A percentile compares a stretch with the other conserved stretches of the same genome.
These are phyloP conservation scores for Xylogone sp. DNA, from an alignment of 2,329 filamentous ascomycete genomes.

Conservation along the genomic window DNA sequence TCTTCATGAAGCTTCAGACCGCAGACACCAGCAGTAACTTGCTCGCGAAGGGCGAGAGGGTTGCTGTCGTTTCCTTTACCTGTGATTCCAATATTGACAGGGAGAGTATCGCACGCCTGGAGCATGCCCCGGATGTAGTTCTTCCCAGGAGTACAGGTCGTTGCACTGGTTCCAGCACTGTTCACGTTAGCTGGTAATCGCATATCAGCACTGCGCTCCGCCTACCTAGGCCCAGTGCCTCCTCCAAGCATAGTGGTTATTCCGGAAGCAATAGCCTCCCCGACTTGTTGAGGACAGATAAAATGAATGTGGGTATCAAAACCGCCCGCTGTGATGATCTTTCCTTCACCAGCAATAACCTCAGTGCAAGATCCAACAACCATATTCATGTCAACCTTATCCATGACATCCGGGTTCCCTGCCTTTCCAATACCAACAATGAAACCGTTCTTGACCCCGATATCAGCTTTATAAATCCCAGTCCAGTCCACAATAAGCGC, in stretches of 20 bases:
- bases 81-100: constrained; percentile 86
- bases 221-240: constrained; percentile 80
- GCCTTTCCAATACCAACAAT: constrained; percentile 92
- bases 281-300: constrained; percentile 88
- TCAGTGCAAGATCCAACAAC: constrained; percentile 86
- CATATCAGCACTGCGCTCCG: not conserved
- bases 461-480: constrained; percentile 95
- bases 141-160: constrained; percentile 86
- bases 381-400: constrained; percentile 74
- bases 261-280: constrained; percentile 79
- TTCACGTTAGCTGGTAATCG: constrained; percentile 6
- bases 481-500: constrained; percentile 87
- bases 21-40: constrained; percentile 78
- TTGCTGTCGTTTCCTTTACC: constrained; percentile 89
- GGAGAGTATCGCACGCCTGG: constrained; percentile 76
- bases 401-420: constrained; percentile 96
- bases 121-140: constrained; percentile 86
- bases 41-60: constrained; percentile 67
- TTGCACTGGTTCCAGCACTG: constrained; percentile 83
- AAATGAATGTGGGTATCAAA: constrained; percentile 91
- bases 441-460: constrained; percentile 82
- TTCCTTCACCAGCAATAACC: constrained; percentile 84
- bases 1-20: constrained; percentile 95
- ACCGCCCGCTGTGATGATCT: constrained; percentile 87
- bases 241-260: constrained; percentile 90